Conservation (phyloP, 1,284 basidiomycete genomes). For the Marasmius fiardii region DNA sequence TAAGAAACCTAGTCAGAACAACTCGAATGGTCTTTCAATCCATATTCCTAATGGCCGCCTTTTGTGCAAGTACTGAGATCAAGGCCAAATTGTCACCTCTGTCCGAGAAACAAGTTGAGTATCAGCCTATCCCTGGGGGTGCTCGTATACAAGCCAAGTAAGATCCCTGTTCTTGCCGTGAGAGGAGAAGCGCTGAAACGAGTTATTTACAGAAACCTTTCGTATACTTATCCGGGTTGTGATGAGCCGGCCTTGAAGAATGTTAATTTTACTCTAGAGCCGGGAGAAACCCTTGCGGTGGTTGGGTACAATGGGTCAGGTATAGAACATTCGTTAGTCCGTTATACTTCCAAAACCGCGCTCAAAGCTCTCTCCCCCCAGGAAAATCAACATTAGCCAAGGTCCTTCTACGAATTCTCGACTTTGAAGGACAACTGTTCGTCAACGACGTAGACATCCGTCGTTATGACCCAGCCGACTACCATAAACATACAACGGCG, state of each 20-base stretch:
- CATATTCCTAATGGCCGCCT: constrained; percentile 80
- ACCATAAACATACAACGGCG: constrained; percentile 70
- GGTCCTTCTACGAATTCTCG: constrained; percentile 71
- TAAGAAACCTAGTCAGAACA: constrained; percentile 57
- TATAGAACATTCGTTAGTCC: constrained; percentile 27
- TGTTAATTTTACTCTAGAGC: constrained; percentile 63
- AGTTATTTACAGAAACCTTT: constrained; percentile 47
- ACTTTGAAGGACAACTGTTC: constrained; percentile 60
- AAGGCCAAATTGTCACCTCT: constrained; percentile 63
- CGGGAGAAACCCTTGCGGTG: constrained; percentile 78
- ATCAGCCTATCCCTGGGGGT: constrained; percentile 46
- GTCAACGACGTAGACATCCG: constrained; percentile 70
- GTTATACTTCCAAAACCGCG: constrained; percentile 3
- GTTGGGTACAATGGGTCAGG: constrained; percentile 82
- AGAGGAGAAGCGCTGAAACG: not conserved
- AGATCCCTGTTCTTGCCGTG: constrained; percentile 15
- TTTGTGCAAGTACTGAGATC: constrained; percentile 68
- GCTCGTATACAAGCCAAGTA: constrained; percentile 71
- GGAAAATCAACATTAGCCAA: constrained; percentile 13
- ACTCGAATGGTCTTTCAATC: constrained; percentile 71
- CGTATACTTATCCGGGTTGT: constrained; percentile 75
- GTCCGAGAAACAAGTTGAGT: constrained; percentile 44
- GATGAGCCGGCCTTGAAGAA: constrained; percentile 60
- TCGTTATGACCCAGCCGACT: constrained; percentile 58
- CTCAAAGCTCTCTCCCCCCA: constrained; percentile 11